Base-by-base conservation (phyloP, 768 basidiomycete genomes). In the Suillus weaverae region DNA sequence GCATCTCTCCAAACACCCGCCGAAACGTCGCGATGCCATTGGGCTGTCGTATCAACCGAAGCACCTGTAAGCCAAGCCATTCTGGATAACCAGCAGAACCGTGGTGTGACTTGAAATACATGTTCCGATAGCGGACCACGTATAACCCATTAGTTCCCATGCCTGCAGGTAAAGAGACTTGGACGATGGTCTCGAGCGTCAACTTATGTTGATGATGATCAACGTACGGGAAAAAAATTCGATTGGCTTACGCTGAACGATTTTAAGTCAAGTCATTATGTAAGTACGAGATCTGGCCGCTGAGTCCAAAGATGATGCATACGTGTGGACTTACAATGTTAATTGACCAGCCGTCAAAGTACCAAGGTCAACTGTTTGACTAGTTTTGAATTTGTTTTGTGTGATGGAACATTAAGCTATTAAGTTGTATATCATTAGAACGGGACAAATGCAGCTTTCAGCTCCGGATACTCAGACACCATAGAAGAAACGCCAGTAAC, bases 401-500 rank as follows among this genome's bases (percentile, higher is more conserved):
- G 20, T 44, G 20, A 8, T 46, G n/a, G 11, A 22, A 22, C 5
- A 46, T 22, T 22, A 22, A 22, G 46, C 46, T 48, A 30, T 51
- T 30, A 18, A 30, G 14, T 30, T 16, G 26, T 51, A 30, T 51
- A 51, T 30, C 7, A 51, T 30, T 18, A 16, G 14, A 70, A 50
- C 22, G 22, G 22, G 22, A 14, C 14, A 50, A 26, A 7, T 50
- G 18, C 4, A 5, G 18, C n/a, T 35, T 57, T 26, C 36, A 39
- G 35, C 56, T 26, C 22, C 16, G 0, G 16, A 57, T 53, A 18
- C 51, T 53, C 32, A 38, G 26, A 50, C 61, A 20, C 63, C 70
- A 36, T 75, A 74, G 64, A 75, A 69, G 32, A 68, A 75, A 33
- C 78, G 74, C 76, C 78, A 78, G 60, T 79, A 78, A 0, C 76